Base-by-base conservation (phyloP, 2,329 filamentous ascomycete genomes). In the Blumeriella jaapii region DNA sequence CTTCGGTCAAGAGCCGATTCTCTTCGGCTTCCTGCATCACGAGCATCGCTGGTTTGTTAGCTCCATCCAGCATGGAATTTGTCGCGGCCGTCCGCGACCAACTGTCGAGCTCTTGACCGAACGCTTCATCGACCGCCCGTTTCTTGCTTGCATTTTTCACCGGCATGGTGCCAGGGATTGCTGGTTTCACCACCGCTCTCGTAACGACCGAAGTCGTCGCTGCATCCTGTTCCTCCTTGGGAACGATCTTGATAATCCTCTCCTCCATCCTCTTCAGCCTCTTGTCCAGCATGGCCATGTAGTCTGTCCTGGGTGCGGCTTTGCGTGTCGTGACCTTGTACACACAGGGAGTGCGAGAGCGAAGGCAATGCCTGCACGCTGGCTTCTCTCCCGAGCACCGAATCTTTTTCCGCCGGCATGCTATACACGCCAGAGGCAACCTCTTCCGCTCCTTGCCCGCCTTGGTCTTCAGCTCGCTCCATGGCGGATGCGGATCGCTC, bases 261-360 rank as follows among this genome's bases (percentile, higher is more conserved):
- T 96, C 89, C 59, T 98, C 91, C 91, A 96, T 96, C 38, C 89
- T 71, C 64, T 93, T 95, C 47, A 96, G 60, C 34, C 91, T 74
- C 61, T 94, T 95, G 61, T 96, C 91, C 50, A 96, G 64, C 86
- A 96, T 96, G 26, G 87, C 86, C 91, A 96, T 96, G 59, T 96
- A 96, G 59, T 96, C 91, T 12, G 91, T 96, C 34, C 91, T 72
- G 2, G 91, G 91, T 3, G 87, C 86, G 1, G 89, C 86, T 59
- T 96, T 96, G 41, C 91, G 72, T 3, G 87, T 86, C 0, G 87
- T 96, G 40, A 94, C 85, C 55, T 96, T 96, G 68, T 96, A 98
- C 4, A 96, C 87, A 56, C 91, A 98, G 2, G 89, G 89, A 49
- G 93, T 93, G 27, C 89, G 75, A 33, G 89, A 93, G 38, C 87